These are phyloP conservation scores for Xylariaceae sp. DNA, from an alignment of 2,329 filamentous ascomycete species.

Conservation along the genomic window DNA sequence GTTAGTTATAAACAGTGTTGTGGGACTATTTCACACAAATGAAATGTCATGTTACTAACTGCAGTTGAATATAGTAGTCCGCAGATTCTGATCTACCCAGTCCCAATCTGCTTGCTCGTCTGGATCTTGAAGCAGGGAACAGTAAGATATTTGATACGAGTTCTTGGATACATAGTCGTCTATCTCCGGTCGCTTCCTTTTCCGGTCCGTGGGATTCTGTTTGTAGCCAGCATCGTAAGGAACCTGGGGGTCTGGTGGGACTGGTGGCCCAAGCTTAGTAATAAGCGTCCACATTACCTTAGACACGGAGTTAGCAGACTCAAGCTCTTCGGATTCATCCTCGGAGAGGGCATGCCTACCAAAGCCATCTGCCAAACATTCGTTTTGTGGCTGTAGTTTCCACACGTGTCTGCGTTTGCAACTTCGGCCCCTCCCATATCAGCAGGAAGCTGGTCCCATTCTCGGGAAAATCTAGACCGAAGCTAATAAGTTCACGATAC, in stretches of 20 bases:
- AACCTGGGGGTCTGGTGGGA: conserved; percentile 21
- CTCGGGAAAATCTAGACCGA: conserved; percentile 12
- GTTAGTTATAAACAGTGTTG: no score
- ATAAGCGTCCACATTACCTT: conserved; percentile 29
- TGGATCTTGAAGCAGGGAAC: not conserved
- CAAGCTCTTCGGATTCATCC: no score
- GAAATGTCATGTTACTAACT: conserved; percentile 9
- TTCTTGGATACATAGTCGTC: not conserved
- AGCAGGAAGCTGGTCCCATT: conserved; percentile 18
- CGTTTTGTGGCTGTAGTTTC: conserved; percentile 19
- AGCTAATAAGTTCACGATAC: not conserved
- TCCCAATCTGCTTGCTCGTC: not conserved
- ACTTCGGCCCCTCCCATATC: conserved; percentile 7
- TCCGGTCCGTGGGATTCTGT: not conserved
- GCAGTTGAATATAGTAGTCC: conserved; percentile 20
- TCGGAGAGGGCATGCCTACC: conserved; percentile 12
- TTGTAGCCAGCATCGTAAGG: conserved; percentile 3
- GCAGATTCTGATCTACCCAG: conserved; percentile 17
- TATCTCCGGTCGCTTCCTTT: not conserved
- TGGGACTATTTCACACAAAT: no score
- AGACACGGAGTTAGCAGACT: no score
- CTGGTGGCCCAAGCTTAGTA: conserved; percentile 12
- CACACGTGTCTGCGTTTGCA: conserved; percentile 11
- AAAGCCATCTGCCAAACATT: conserved; percentile 23
- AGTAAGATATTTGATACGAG: not conserved